Conservation (phyloP, 192 early-diverging fungal species). For the Spizellomyces sp. region DNA sequence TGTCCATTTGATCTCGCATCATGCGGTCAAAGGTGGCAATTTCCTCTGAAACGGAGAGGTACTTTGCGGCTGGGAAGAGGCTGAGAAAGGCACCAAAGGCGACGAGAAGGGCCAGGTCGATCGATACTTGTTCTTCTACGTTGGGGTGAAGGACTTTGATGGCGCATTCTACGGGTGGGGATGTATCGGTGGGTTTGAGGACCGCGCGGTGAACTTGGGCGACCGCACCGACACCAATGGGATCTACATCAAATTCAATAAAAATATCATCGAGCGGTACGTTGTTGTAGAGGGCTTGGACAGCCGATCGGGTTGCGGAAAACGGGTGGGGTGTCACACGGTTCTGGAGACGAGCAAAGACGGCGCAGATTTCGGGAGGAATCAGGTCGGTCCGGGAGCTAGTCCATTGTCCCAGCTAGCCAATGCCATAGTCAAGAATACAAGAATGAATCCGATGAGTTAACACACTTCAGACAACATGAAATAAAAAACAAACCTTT, state of each 20-base stretch:
- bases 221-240: conserved; percentile 91
- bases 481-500: conserved; percentile 56
- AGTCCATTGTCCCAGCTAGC: conserved; percentile 85
- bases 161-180: conserved; percentile 41
- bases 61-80: conserved; percentile 72
- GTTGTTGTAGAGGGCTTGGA: conserved; percentile 66
- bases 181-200: neutral
- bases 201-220: conserved; percentile 74
- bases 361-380: conserved; percentile 66
- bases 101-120: conserved; percentile 80
- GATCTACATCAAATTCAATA: conserved; percentile 69
- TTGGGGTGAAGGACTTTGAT: conserved; percentile 92
- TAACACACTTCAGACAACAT: no score
- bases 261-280: conserved; percentile 71
- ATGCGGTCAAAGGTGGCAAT: conserved; percentile 82
- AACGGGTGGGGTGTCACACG: conserved; percentile 77
- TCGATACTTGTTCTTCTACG: conserved; percentile 60
- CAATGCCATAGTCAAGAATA: no score
- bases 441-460: no score
- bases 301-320: conserved; percentile 56
- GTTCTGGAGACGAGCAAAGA: conserved; percentile 80
- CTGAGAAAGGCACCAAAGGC: conserved; percentile 65
- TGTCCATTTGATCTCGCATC: conserved; percentile 89
- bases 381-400: conserved; percentile 89
- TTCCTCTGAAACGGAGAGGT: conserved; percentile 89